These are phyloP conservation scores for Penicillium desertorum DNA, from an alignment of 495 filamentous ascomycete species.

Conservation along the genomic window DNA sequence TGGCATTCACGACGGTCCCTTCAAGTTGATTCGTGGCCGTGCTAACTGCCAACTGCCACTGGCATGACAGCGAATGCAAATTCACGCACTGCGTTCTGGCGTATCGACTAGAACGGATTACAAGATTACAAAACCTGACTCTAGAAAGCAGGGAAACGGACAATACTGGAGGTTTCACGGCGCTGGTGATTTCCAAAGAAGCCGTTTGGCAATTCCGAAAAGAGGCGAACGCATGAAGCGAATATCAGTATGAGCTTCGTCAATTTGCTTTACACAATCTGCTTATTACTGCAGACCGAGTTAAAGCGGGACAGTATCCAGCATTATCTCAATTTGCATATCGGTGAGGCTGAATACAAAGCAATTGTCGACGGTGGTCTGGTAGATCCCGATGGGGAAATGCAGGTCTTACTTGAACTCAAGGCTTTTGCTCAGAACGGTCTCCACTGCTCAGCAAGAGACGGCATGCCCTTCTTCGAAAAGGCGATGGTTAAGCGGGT, in stretches of 20 bases:
- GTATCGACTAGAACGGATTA: no score
- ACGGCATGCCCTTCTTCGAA: no score
- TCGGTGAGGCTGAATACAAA: constrained; percentile 1
- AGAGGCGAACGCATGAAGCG: neutral
- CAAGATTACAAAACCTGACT: no score
- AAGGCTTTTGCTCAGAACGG: neutral
- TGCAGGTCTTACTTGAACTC: constrained; percentile 2
- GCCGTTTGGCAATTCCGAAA: neutral
- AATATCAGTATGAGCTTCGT: constrained; percentile 2
- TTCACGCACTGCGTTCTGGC: no score
- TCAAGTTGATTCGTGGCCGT: no score
- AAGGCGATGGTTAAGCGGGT: no score
- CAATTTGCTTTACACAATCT: neutral
- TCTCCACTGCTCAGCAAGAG: no score
- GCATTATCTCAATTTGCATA: neutral
- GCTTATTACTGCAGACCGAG: constrained; percentile 1
- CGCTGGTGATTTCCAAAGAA: neutral
- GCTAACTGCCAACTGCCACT: no score
- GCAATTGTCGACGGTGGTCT: constrained; percentile 3
- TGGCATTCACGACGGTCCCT: no score
- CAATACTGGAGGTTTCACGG: neutral
- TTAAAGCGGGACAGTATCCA: constrained; percentile 2
- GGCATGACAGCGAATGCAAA: no score
- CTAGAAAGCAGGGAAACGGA: no score
- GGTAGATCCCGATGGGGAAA: constrained; percentile 1